Evolutionary conservation across 73 alveolate genomes (phyloP), one percentile per base, ranked within the genome.

Genomic region (Tetrahymena thermophila): DNA sequence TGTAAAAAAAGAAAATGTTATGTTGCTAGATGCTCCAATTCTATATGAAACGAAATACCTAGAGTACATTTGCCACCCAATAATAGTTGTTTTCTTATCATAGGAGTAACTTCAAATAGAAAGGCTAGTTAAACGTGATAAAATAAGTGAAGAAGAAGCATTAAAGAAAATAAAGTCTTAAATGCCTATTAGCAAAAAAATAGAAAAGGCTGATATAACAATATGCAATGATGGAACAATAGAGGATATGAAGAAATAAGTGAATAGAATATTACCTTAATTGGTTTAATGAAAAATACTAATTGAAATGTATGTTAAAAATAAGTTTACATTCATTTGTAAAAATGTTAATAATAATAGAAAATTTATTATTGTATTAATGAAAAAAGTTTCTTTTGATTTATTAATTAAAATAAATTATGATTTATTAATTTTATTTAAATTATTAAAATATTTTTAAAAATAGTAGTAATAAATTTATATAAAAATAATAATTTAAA

Each of bases 21-120:
- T 98, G 11, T 94, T 98, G 0, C 85, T 97, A 35, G 99, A 98
- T 97, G 99, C 99, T 43, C 99, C 99, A 3, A 84, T 98, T 10
- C 97, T 98, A 15, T 98, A 95, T 94, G 99, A 98, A 85, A 94
- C 99, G 31, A 96, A 96, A 71, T 93, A 97, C 14, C 84, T 98
- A 4, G 98, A 96, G 43, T 97, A 94, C 34, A 96, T 97, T 93
- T 98, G 99, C 85, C 98, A 94, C 50, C 99, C 99, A 11, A 98
- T 98, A 5, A 96, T 98, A n/a, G 97, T 97, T 6, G 99, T 98
- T 57, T 85, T 43, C 35, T 94, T 97, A 31, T 94, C 94, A 21
- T 97, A 96, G 35, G 96, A 96, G 35, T 96, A 97, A 23, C 95
- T 95, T 25, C 83, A 94, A 40, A 43, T 97, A 42, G 31, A 34